These are phyloP conservation scores for Pyrenochaeta sp. DNA, from an alignment of 2,329 filamentous ascomycete genomes.

Conservation along the genomic window DNA sequence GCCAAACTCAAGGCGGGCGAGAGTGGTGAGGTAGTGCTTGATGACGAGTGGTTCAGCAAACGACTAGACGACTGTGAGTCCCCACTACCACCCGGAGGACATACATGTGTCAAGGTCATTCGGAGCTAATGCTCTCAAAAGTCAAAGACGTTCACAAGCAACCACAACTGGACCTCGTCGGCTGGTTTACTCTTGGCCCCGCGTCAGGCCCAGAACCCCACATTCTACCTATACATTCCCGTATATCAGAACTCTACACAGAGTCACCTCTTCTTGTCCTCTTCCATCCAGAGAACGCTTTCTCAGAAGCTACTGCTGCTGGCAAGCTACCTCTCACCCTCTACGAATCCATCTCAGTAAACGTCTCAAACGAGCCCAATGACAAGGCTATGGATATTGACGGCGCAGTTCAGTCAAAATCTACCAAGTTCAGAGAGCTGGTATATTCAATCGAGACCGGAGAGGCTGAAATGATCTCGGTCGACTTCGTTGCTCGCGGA, in stretches of 20 bases:
- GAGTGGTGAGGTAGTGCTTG: slow-evolving; percentile 68
- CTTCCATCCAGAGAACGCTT: slow-evolving; percentile 75
- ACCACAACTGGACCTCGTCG: slow-evolving; percentile 81
- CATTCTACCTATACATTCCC: slow-evolving; percentile 77
- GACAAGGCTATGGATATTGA: slow-evolving; percentile 67
- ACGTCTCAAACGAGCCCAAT: slow-evolving; percentile 39
- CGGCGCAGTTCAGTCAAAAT: slow-evolving; percentile 61
- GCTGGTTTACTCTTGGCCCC: slow-evolving; percentile 87
- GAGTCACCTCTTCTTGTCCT: slow-evolving; percentile 88
- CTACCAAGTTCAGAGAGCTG: slow-evolving; percentile 80
- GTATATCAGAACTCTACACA: slow-evolving; percentile 77
- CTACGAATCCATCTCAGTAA: slow-evolving; percentile 76
- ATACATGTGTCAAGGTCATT: neutral
- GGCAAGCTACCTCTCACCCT: slow-evolving; percentile 89
- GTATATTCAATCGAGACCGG: slow-evolving; percentile 91
- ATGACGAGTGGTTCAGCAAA: slow-evolving; percentile 75
- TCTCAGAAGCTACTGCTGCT: slow-evolving; percentile 65
- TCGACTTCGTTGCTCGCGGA: slow-evolving; percentile 89
- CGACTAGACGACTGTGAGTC: slow-evolving; percentile 84
- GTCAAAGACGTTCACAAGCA: slow-evolving; percentile 89
- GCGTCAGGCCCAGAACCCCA: slow-evolving; percentile 72
- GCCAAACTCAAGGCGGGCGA: slow-evolving; percentile 62
- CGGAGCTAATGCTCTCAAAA: slow-evolving; percentile 50
- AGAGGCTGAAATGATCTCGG: slow-evolving; percentile 96
- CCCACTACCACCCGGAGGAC: neutral